phyloP scores from a whole-genome alignment of 495 filamentous ascomycete species.

The Hypomontagnella submonticulosa region DNA sequence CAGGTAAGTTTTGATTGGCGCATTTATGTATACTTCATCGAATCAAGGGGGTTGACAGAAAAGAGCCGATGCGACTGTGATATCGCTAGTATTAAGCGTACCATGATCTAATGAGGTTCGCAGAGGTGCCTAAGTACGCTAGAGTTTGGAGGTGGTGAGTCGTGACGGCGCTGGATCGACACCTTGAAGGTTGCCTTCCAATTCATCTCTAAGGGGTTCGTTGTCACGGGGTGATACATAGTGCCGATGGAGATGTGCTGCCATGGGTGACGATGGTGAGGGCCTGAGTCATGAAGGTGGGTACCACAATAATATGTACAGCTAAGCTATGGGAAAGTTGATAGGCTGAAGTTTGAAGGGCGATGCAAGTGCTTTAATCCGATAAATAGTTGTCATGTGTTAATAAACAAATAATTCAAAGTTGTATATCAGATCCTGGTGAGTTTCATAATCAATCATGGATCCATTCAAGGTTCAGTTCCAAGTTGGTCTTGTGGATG shows the following conservation, averaged over 20 bases:
- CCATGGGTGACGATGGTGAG: slow-evolving; percentile 22
- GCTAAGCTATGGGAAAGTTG: neutral
- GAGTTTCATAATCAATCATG: neutral
- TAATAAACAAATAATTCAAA: slow-evolving; percentile 36
- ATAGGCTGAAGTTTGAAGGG: slow-evolving; percentile 17
- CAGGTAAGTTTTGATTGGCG: slow-evolving; percentile 25
- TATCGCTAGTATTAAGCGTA: slow-evolving; percentile 15
- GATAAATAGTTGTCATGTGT: slow-evolving; percentile 25
- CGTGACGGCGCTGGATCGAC: slow-evolving; percentile 10
- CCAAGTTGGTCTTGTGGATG: too few relatives aligned
- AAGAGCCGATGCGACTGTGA: slow-evolving; percentile 19
- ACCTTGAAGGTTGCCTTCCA: slow-evolving; percentile 3
- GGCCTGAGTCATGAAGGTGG: slow-evolving; percentile 32
- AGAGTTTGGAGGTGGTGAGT: slow-evolving; percentile 12
- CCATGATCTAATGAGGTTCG: slow-evolving; percentile 8
- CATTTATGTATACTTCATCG: slow-evolving; percentile 11
- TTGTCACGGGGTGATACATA: slow-evolving; percentile 21
- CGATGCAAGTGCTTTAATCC: slow-evolving; percentile 17
- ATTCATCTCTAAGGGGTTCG: slow-evolving; percentile 11
- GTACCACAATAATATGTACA: slow-evolving; percentile 13
- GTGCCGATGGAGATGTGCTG: slow-evolving; percentile 16
- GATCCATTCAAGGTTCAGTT: too few relatives aligned
- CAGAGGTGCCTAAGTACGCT: slow-evolving; percentile 6
- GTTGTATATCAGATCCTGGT: slow-evolving; percentile 24
- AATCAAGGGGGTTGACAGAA: slow-evolving; percentile 19